Base-by-base conservation (phyloP, 2,329 filamentous ascomycete species). In the Ophiocordyceps sinensis region DNA sequence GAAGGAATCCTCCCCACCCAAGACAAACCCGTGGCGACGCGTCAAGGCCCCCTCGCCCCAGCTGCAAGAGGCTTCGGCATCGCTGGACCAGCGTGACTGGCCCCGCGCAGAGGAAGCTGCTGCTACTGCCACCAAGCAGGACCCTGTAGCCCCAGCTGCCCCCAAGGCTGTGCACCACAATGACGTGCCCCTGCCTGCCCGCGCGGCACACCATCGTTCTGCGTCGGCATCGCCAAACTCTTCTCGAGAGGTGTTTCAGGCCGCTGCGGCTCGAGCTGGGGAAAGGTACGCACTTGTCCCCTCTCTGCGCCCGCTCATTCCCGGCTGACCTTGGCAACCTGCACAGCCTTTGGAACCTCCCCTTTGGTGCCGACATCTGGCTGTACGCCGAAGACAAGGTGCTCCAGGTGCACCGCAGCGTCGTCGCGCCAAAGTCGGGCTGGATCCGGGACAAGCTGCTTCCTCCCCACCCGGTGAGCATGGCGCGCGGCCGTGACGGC, bases 361-460 rank as follows among this genome's bases (percentile, higher is more conserved):
- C 57, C 1, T 50, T 59, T 44, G 56, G 56, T 12, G 52, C 59
- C 14, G 59, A 62, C 44, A 49, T 62, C 36, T 43, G 54, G 30
- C 47, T 60, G 40, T 45, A 47, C 19, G 48, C 49, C 13, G 52
- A 50, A 14, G 41, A 36, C 4, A 43, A 46, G 41, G 43, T 43
- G 30, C 56, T 56, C 41, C 40, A 46, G 44, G 47, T 60, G n/a
- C 61, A 64, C 44, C 61, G 61, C 32, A 51, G 56, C 31, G 51
- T 64, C 38, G 44, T 64, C 21, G 44, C 47, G 34, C 44, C 51
- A 4, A 50, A 59, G 21, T 62, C 61, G 6, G 51, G 46, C 6
- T 62, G 54, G 53, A 56, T 64, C 38, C 51, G 53, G 5, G 50
- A 56, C n/a, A 48, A 52, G 17, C 49, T 64, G 8, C 56, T 57